Percentiles rank a stretch among this genome's conserved stretches.
Conservation (phyloP, 257 asterid species). For the Nicotiana noctiflora region DNA sequence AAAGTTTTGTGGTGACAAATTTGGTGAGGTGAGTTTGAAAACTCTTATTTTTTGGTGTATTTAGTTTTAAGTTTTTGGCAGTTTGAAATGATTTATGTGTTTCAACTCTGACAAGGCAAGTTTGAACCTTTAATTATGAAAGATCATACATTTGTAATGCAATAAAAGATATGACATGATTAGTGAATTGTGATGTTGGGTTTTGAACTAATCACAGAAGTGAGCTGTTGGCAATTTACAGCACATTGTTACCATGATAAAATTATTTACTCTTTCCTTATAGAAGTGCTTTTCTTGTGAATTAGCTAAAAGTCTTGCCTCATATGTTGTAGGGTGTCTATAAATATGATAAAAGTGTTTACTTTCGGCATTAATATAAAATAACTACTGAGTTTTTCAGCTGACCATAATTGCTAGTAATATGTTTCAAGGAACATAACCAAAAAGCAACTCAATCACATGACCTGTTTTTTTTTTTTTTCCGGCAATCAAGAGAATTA, state of each 20-base stretch:
- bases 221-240: neutral
- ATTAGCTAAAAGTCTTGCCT: neutral
- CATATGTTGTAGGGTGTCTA: neutral
- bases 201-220: neutral
- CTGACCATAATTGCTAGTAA: neutral
- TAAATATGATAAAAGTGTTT: neutral
- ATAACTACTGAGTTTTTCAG: neutral
- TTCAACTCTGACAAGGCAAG: neutral
- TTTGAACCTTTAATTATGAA: neutral
- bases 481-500: neutral
- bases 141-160: neutral
- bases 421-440: neutral
- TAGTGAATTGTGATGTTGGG: neutral
- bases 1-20: conserved; percentile 65
- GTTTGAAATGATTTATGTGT: neutral
- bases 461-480: neutral
- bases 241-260: neutral
- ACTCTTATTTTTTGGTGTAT: neutral
- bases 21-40: conserved; percentile 65
- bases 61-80: neutral
- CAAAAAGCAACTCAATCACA: neutral
- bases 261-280: neutral
- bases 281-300: neutral
- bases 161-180: neutral
- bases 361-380: neutral